Evolutionary conservation across 2,329 filamentous ascomycete species (phyloP).

Genomic region (Basipetospora chlamydospora): DNA sequence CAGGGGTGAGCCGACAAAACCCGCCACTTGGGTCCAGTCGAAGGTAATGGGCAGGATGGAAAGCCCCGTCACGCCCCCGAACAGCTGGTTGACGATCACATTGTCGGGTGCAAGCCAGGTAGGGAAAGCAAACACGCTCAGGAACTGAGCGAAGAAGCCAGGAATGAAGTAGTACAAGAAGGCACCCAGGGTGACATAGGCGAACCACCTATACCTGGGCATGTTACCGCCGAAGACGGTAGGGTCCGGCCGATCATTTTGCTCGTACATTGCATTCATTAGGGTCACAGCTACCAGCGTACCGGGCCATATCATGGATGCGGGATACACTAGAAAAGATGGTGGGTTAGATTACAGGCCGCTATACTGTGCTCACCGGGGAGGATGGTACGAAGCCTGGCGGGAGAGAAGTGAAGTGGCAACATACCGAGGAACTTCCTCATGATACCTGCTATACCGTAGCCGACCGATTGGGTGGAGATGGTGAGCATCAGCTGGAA

Average conservation of each 20-base stretch:
- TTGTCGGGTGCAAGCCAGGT: slow-evolving; percentile 61
- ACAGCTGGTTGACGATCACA: slow-evolving; percentile 55
- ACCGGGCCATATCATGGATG: slow-evolving; percentile 62
- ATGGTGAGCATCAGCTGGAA: slow-evolving; percentile 55
- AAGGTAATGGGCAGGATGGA: slow-evolving; percentile 59
- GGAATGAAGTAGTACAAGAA: slow-evolving; percentile 58
- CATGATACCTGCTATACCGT: slow-evolving; percentile 55
- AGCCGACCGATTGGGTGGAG: slow-evolving; percentile 55
- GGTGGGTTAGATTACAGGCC: too few relatives aligned
- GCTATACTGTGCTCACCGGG: too few relatives aligned
- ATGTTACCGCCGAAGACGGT: slow-evolving; percentile 48
- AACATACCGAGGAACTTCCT: slow-evolving; percentile 43
- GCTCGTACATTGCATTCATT: slow-evolving; percentile 61
- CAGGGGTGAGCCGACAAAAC: slow-evolving; percentile 52
- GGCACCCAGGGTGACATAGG: slow-evolving; percentile 37
- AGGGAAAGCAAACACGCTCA: slow-evolving; percentile 56
- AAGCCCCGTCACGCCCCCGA: slow-evolving; percentile 53
- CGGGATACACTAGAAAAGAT: slow-evolving; percentile 35
- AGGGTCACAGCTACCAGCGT: slow-evolving; percentile 52
- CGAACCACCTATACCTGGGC: slow-evolving; percentile 51
- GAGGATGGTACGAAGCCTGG: too few relatives aligned
- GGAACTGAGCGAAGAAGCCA: slow-evolving; percentile 52
- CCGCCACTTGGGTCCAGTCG: slow-evolving; percentile 61
- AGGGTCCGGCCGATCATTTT: slow-evolving; percentile 31
- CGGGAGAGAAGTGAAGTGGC: too few relatives aligned